Percentiles rank a stretch among this genome's conserved stretches.
Conservation (phyloP, 805 yeast species). For the Kluyveromyces lactis region DNA sequence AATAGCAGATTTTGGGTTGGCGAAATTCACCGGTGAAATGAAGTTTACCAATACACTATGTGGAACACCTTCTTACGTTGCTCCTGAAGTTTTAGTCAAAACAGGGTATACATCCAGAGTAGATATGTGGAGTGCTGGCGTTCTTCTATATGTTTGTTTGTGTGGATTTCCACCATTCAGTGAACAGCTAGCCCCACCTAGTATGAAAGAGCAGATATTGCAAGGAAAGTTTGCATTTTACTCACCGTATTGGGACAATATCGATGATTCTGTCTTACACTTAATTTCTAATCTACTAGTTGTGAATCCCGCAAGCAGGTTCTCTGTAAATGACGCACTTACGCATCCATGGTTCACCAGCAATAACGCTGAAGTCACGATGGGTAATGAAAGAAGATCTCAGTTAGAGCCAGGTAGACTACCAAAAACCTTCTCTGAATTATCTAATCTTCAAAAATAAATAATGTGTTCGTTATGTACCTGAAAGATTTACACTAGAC, state of each 20-base stretch:
- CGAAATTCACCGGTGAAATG: constrained; percentile 55
- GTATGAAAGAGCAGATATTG: constrained; percentile 66
- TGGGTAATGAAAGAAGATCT: constrained; percentile 13
- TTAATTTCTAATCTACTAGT: constrained; percentile 54
- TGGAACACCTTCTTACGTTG: constrained; percentile 84
- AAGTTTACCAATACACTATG: constrained; percentile 71
- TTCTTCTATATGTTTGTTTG: constrained; percentile 64
- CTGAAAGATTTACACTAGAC: no score
- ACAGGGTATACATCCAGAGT: constrained; percentile 59
- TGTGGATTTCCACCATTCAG: constrained; percentile 85
- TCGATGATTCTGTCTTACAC: constrained; percentile 57
- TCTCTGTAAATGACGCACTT: constrained; percentile 76
- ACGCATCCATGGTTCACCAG: constrained; percentile 75
- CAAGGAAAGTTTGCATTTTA: constrained; percentile 64
- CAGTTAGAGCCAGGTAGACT: constrained; percentile 23
- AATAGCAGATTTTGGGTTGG: constrained; percentile 75
- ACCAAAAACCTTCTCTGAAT: constrained; percentile 33
- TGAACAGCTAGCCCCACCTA: constrained; percentile 74
- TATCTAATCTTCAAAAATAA: constrained; percentile 19
- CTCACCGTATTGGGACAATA: constrained; percentile 73
- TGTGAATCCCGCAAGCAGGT: constrained; percentile 60
- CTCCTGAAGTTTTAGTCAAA: constrained; percentile 64
- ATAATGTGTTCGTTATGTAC: constrained; percentile 5
- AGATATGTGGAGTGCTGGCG: constrained; percentile 81
- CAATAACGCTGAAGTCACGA: constrained; percentile 1